Percentiles rank a stretch among this genome's conserved stretches.
Evolutionary conservation across 352 stramenopile genomes (phyloP).

Genomic region (Ophiocytium majus): DNA sequence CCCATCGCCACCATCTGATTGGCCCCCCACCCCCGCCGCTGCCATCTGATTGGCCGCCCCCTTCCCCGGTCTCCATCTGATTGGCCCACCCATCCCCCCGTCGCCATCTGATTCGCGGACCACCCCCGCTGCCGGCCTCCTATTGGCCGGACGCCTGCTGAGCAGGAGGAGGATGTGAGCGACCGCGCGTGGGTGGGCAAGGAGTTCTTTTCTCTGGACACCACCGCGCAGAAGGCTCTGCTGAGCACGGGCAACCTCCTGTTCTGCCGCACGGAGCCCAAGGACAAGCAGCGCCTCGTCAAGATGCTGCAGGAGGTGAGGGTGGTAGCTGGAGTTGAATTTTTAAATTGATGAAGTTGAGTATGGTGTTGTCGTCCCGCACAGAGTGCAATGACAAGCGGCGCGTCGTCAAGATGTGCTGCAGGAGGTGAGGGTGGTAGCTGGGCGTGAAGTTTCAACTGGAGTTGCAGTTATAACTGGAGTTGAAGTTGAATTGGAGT

Average conservation of each 20-base stretch:
- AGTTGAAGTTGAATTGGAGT: too few relatives aligned
- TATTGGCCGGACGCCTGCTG: too few relatives aligned
- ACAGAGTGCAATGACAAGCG: constrained; percentile 98
- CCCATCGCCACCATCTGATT: too few relatives aligned
- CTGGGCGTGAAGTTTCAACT: too few relatives aligned
- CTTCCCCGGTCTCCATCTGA: too few relatives aligned
- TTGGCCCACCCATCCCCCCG: too few relatives aligned
- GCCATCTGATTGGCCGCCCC: too few relatives aligned
- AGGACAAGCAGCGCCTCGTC: constrained; percentile 93
- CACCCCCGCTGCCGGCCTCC: too few relatives aligned
- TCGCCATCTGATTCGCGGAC: too few relatives aligned
- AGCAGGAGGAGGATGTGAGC: constrained; percentile 47
- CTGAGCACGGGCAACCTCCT: constrained; percentile 82
- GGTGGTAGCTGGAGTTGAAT: too few relatives aligned
- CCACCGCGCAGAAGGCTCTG: constrained; percentile 83
- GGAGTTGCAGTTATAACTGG: too few relatives aligned
- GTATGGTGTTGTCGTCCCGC: constrained; percentile 92
- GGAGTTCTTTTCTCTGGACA: constrained; percentile 88
- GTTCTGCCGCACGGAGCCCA: constrained; percentile 94
- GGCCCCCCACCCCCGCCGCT: too few relatives aligned
- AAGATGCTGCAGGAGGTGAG: constrained; percentile 66
- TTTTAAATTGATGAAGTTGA: constrained; percentile 74
- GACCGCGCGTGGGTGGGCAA: constrained; percentile 81
- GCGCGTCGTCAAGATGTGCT: constrained; percentile 79
- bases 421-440: constrained; percentile 50